phyloP scores from a whole-genome alignment of 139 green algal species.

The Asterochloris erici region DNA sequence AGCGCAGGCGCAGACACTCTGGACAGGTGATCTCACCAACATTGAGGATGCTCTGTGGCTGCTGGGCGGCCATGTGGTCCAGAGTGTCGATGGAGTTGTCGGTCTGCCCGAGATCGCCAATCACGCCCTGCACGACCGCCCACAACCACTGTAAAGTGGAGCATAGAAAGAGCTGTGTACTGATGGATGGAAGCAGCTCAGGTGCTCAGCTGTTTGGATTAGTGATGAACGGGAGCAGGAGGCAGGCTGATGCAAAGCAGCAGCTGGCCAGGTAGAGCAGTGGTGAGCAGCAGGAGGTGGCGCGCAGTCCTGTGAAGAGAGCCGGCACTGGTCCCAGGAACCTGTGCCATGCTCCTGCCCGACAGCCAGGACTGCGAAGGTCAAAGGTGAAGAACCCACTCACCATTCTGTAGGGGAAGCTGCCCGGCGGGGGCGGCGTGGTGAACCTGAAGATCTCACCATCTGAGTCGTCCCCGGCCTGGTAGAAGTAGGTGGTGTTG shows the following conservation, averaged over 20 bases:
- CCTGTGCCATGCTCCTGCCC: neutral
- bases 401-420: conserved; percentile 36
- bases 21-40: conserved; percentile 25
- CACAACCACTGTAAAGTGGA: too few species aligned
- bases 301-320: too few species aligned
- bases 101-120: conserved; percentile 79
- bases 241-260: too few species aligned
- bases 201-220: too few species aligned
- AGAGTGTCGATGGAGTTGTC: conserved; percentile 64
- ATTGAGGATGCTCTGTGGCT: conserved; percentile 50
- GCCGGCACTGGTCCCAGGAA: neutral
- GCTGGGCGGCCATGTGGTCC: conserved; percentile 39
- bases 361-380: conserved; percentile 7
- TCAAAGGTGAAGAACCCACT: neutral
- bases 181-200: too few species aligned
- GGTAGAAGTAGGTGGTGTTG: conserved; percentile 47
- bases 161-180: too few species aligned
- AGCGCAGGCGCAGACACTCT: too few species aligned
- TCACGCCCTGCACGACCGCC: conserved; percentile 22
- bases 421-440: conserved; percentile 21
- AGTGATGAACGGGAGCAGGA: too few species aligned
- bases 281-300: too few species aligned
- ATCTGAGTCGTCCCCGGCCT: conserved; percentile 27
- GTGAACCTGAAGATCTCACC: conserved; percentile 43
- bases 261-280: too few species aligned